phyloP scores from a whole-genome alignment of 306 rosid genomes.

The Alnus glutinosa region DNA sequence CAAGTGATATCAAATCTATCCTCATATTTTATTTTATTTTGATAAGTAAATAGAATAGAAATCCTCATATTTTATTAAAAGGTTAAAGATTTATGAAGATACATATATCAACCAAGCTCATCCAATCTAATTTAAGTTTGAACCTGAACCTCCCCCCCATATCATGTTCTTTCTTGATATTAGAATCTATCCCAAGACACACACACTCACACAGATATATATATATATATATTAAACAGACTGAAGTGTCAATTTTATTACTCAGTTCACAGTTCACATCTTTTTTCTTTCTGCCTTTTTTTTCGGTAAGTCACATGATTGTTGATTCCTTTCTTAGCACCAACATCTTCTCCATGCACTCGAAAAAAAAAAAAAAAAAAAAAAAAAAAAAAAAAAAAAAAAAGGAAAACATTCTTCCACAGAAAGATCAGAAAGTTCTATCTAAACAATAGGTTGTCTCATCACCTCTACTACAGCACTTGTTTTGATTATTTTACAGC shows the following conservation, averaged over 20 bases:
- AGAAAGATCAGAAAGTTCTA: background rate
- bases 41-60: too few species aligned
- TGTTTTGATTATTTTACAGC: background rate
- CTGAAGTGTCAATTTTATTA: too few species aligned
- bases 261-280: background rate
- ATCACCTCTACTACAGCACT: background rate
- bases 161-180: background rate
- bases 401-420: background rate
- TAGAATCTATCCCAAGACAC: too few species aligned
- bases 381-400: background rate
- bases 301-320: background rate
- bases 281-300: background rate
- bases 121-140: background rate
- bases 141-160: background rate
- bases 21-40: too few species aligned
- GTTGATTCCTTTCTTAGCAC: background rate
- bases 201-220: too few species aligned
- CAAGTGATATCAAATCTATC: too few species aligned
- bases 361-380: background rate
- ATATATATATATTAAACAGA: too few species aligned
- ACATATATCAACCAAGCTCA: background rate
- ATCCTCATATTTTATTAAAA: too few species aligned
- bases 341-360: background rate
- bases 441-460: background rate
- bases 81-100: background rate